Conservation (phyloP, 2,329 filamentous ascomycete genomes). For the Aspergillus unguis region DNA sequence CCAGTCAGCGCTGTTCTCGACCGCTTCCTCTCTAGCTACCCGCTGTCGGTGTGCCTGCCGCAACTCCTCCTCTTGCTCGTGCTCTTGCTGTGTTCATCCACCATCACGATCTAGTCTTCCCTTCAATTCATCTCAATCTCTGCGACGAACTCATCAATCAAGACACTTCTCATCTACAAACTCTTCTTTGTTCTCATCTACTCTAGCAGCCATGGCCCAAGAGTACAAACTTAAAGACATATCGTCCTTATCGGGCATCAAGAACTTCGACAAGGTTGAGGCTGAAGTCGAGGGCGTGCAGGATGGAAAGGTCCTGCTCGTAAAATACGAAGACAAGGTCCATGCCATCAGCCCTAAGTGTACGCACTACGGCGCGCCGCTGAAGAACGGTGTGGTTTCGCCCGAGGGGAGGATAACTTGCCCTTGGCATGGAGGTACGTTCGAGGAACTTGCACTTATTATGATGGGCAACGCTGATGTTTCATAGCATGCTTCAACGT, state of each 20-base stretch:
- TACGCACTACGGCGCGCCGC: constrained; percentile 85
- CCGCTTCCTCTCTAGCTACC: not conserved
- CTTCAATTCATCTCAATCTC: constrained; percentile 1
- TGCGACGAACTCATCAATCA: not conserved
- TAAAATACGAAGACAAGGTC: constrained; percentile 72
- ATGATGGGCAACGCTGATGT: not conserved
- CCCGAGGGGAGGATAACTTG: constrained; percentile 81
- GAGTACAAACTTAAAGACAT: constrained; percentile 67
- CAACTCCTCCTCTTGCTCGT: constrained; percentile 19
- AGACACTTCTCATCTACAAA: constrained; percentile 11
- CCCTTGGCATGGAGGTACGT: constrained; percentile 88
- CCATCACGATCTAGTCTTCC: constrained; percentile 7
- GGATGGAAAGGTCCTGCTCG: constrained; percentile 77
- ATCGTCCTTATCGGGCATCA: constrained; percentile 64
- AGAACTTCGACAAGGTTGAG: constrained; percentile 80
- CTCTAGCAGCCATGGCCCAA: constrained; percentile 32
- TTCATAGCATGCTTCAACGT: constrained; percentile 82
- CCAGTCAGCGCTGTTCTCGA: constrained; percentile 13
- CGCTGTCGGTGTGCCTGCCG: constrained; percentile 25
- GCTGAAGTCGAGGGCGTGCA: constrained; percentile 87
- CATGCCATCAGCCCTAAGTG: constrained; percentile 82
- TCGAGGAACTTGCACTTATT: not conserved
- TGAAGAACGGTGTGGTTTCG: constrained; percentile 81
- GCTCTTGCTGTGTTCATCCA: constrained; percentile 25
- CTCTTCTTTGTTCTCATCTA: not conserved